Percentiles rank a stretch among this genome's conserved stretches.
phyloP scores from a whole-genome alignment of 2,329 filamentous ascomycete genomes.

The Tolypocladium amazonense region DNA sequence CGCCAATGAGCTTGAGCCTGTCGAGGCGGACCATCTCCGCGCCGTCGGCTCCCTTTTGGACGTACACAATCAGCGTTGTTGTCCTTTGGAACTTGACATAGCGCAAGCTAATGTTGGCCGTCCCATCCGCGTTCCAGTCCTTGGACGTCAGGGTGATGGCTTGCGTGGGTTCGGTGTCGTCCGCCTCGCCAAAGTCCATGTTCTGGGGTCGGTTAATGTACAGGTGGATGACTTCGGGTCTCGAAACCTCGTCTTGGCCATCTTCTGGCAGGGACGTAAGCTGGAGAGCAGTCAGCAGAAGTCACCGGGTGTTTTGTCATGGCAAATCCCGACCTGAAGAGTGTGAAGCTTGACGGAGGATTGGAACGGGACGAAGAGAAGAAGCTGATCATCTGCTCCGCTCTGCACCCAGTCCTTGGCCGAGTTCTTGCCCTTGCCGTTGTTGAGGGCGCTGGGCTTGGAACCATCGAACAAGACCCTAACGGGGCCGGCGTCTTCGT shows the following conservation, averaged over 20 bases:
- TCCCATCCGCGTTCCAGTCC: constrained; percentile 76
- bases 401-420: constrained; percentile 83
- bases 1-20: constrained; percentile 70
- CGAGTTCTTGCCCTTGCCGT: constrained; percentile 42
- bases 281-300: constrained; percentile 33
- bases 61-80: constrained; percentile 74
- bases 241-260: constrained; percentile 64
- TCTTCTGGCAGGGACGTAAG: constrained; percentile 70
- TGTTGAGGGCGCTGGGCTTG: constrained; percentile 54
- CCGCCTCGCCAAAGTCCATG: constrained; percentile 89
- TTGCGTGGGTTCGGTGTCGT: constrained; percentile 75
- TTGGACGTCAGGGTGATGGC: constrained; percentile 59
- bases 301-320: background rate
- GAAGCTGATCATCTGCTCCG: constrained; percentile 92
- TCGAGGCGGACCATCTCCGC: constrained; percentile 80
- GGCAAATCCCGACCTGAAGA: constrained; percentile 40
- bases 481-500: constrained; percentile 64
- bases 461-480: constrained; percentile 60
- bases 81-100: constrained; percentile 98
- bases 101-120: constrained; percentile 61
- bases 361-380: constrained; percentile 87
- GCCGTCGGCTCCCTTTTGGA: constrained; percentile 74
- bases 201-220: constrained; percentile 86
- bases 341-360: constrained; percentile 83
- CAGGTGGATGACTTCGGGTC: constrained; percentile 73